Conservation (phyloP, 83 land plant species). For the Thuja plicata region DNA sequence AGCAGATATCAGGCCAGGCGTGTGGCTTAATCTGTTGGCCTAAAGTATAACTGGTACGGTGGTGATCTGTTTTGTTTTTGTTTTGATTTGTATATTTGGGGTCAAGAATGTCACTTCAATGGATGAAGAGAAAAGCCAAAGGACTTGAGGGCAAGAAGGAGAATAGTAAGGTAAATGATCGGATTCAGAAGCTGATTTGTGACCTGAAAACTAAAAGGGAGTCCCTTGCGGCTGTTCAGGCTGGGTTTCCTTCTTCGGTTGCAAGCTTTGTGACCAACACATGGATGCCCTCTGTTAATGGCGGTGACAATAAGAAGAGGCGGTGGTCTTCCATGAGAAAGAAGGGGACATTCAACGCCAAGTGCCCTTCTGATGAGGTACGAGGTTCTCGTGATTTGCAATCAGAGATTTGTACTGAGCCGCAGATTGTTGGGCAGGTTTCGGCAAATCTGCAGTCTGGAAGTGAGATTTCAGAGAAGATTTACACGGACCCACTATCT, state of each 20-base stretch:
- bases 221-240: constrained; percentile 9
- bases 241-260: constrained; percentile 19
- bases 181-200: constrained; percentile 10
- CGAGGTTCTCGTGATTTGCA: not conserved
- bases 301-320: constrained; percentile 6
- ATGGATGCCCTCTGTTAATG: constrained; percentile 11
- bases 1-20: not conserved
- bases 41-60: not conserved
- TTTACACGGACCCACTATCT: not conserved
- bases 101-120: constrained; percentile 9
- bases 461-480: not conserved
- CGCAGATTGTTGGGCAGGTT: not conserved
- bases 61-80: not conserved
- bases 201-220: constrained; percentile 16
- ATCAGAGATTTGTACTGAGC: not conserved
- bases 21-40: not conserved
- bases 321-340: not conserved
- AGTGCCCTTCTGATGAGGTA: not conserved
- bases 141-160: constrained; percentile 6
- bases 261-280: constrained; percentile 16
- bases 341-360: not conserved
- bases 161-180: constrained; percentile 1
- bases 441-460: not conserved
- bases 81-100: not conserved
- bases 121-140: constrained; percentile 13